Conservation (phyloP, 345 rosid genomes). For the Arabidopsis arenosa region DNA sequence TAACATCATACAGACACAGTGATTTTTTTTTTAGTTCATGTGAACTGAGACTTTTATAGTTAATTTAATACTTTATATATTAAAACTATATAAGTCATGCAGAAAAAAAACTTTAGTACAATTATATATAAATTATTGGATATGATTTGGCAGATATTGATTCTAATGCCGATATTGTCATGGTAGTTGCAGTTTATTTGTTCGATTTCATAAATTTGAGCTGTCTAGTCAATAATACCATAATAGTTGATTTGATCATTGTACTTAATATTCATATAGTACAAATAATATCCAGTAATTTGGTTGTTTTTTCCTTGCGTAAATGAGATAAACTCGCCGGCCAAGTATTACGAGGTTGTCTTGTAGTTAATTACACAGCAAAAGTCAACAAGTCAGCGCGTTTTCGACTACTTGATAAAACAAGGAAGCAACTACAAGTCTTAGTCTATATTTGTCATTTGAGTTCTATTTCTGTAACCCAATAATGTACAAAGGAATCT, state of each 20-base stretch:
- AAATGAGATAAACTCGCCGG: slow-evolving; percentile 37
- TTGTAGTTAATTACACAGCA: slow-evolving; percentile 31
- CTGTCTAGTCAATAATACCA: slow-evolving; percentile 29
- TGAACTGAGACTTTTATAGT: slow-evolving; percentile 5
- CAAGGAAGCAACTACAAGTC: slow-evolving; percentile 36
- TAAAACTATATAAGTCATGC: background rate
- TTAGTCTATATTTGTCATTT: slow-evolving; percentile 23
- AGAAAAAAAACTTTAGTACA: background rate
- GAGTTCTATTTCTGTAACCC: slow-evolving; percentile 21
- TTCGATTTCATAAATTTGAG: slow-evolving; percentile 25
- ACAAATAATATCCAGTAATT: slow-evolving; percentile 21
- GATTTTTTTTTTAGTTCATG: background rate
- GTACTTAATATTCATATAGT: slow-evolving; percentile 15
- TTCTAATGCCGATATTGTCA: slow-evolving; percentile 21
- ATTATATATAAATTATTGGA: background rate
- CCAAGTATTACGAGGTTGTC: slow-evolving; percentile 37
- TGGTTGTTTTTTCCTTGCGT: background rate
- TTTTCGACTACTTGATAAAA: slow-evolving; percentile 35
- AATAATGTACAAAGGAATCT: slow-evolving; percentile 33
- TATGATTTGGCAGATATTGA: slow-evolving; percentile 15
- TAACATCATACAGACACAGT: background rate
- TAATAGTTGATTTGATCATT: slow-evolving; percentile 28
- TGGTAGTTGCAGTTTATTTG: slow-evolving; percentile 8
- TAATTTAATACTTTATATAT: background rate
- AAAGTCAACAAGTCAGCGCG: slow-evolving; percentile 44